Evolutionary conservation across 257 asterid species (phyloP).

Genomic region (Rubia yunnanensis): DNA sequence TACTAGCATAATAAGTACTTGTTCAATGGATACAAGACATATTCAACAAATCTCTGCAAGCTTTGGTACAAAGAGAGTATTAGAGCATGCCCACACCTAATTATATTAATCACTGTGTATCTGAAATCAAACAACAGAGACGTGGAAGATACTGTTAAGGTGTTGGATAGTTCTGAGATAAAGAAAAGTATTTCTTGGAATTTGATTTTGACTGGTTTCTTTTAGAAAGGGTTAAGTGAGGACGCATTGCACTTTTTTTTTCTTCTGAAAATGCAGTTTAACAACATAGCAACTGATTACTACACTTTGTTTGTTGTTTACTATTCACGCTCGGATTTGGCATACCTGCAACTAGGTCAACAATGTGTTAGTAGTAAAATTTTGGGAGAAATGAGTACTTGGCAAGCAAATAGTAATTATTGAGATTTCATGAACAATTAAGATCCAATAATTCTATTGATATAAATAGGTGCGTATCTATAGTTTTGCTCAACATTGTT

Average conservation of each 20-base stretch:
- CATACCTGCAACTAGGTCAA: slow-evolving; percentile 53
- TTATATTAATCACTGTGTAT: slow-evolving; percentile 61
- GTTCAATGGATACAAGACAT: slow-evolving; percentile 27
- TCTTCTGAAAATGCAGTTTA: slow-evolving; percentile 39
- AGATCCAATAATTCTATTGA: too few species aligned
- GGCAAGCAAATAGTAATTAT: too few species aligned
- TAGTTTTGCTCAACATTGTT: too few species aligned
- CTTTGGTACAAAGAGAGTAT: slow-evolving; percentile 57
- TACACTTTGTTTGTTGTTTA: slow-evolving; percentile 57
- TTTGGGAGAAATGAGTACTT: slow-evolving; percentile 48
- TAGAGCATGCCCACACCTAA: slow-evolving; percentile 54
- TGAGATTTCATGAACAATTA: too few species aligned
- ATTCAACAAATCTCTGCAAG: slow-evolving; percentile 48
- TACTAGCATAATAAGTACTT: slow-evolving; percentile 51
- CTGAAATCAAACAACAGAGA: slow-evolving; percentile 30
- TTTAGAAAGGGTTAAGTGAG: slow-evolving; percentile 63
- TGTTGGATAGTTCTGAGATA: slow-evolving; percentile 29
- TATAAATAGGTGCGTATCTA: too few species aligned
- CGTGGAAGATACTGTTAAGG: slow-evolving; percentile 43
- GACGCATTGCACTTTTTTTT: slow-evolving; percentile 44
- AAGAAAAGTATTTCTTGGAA: slow-evolving; percentile 77
- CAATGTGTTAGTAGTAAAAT: slow-evolving; percentile 50
- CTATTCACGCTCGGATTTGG: slow-evolving; percentile 78
- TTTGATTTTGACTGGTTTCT: slow-evolving; percentile 65
- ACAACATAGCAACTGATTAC: slow-evolving; percentile 48